Base-by-base conservation (phyloP, 1,284 basidiomycete genomes). In the Coriolopsis trogii region DNA sequence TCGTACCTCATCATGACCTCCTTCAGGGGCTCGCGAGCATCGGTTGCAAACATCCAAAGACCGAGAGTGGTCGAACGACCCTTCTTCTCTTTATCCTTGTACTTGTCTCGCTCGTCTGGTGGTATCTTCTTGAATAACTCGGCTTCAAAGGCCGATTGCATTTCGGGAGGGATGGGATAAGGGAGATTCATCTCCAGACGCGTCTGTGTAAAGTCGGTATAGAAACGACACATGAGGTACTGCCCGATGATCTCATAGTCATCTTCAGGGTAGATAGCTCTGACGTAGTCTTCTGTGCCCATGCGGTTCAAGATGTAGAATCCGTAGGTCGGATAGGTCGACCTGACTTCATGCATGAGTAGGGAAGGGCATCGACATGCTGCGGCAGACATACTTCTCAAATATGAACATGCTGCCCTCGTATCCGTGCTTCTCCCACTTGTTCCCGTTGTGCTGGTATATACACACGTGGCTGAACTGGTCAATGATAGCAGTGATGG, bases 341-440 rank as follows among this genome's bases (percentile, higher is more conserved):
- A 75, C 61, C 84, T 86, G 60, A 20, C 39, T 8, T 12, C 45
- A 45, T 33, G 20, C 26, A 8, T 37, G 31, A 40, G 47, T 31
- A 41, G 36, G 57, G 8, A 12, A 18, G 16, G 29, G 39, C 23
- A 28, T 15, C 31, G 18, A 26, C 26, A 15, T 20, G 42, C 24
- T 15, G 30, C 30, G 47, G 20, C 33, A 34, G 15, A 67, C 81
- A 56, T 63, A 91, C 88, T 91, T 78, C 67, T 92, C 87, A 65
- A 89, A 93, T 53, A 95, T 75, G 71, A 95, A 95, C 82, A 95
- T 90, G 63, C 85, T 89, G 2, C 93, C 93, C 68, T 95, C 93
- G 62, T 78, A 89, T 23, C 91, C 90, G 47, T 89, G 85, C 70
- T 93, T 93, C 70, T 87, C 83, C 91, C 89, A 90, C 61, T 81